A percentile compares a stretch with the other conserved stretches of the same genome.
These are phyloP conservation scores for Aspergillus sparsus DNA, from an alignment of 495 filamentous ascomycete species.

Conservation along the genomic window DNA sequence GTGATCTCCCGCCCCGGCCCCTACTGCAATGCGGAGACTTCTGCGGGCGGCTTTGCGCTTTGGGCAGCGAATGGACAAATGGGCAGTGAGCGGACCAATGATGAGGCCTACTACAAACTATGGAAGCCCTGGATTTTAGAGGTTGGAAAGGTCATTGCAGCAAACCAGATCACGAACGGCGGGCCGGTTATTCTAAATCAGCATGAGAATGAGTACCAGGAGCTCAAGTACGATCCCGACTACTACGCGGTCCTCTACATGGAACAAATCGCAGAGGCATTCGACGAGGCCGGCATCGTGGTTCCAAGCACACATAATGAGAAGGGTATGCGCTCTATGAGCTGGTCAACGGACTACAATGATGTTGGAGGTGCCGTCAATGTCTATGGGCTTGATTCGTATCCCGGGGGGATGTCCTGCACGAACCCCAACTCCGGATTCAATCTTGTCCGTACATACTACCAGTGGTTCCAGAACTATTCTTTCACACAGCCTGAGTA, in stretches of 20 bases:
- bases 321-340: slow-evolving; percentile 50
- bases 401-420: slow-evolving; percentile 56
- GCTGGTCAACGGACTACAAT: slow-evolving; percentile 57
- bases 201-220: slow-evolving; percentile 50
- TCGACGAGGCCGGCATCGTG: slow-evolving; percentile 48
- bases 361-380: slow-evolving; percentile 57
- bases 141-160: slow-evolving; percentile 49
- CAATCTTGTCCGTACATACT: slow-evolving; percentile 53
- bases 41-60: slow-evolving; percentile 51
- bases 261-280: slow-evolving; percentile 51
- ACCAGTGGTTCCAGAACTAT: slow-evolving; percentile 59
- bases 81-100: slow-evolving; percentile 45
- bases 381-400: slow-evolving; percentile 57
- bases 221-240: not conserved
- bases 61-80: slow-evolving; percentile 55
- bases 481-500: slow-evolving; percentile 54
- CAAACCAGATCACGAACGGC: slow-evolving; percentile 51
- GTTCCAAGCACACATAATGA: slow-evolving; percentile 57
- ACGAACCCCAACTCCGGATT: slow-evolving; percentile 52
- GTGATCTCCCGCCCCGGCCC: slow-evolving; percentile 60
- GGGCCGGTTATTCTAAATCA: slow-evolving; percentile 56
- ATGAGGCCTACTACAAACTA: slow-evolving; percentile 42
- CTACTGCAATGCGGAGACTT: slow-evolving; percentile 58
- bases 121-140: slow-evolving; percentile 1
- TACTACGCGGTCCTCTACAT: not conserved